A percentile compares a stretch with the other conserved stretches of the same genome.
phyloP scores from a whole-genome alignment of 495 filamentous ascomycete species.

The Penicillium paradoxum region DNA sequence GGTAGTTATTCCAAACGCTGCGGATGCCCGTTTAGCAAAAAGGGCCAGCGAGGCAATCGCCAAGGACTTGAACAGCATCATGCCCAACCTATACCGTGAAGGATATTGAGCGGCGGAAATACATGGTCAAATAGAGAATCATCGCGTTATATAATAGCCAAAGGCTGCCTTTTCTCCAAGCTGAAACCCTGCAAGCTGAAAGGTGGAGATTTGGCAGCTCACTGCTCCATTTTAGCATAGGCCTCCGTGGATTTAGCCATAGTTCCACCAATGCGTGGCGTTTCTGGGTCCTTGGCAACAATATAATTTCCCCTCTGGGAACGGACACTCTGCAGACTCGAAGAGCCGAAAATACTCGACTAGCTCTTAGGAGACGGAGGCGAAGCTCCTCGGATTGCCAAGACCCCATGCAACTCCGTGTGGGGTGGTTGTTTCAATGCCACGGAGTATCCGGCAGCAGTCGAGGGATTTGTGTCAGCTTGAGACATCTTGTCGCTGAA shows the following conservation, averaged over 20 bases:
- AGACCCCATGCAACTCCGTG: constrained; percentile 12
- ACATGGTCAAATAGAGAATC: background rate
- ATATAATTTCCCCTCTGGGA: background rate
- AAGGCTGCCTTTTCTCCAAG: background rate
- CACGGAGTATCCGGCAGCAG: background rate
- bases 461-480: background rate
- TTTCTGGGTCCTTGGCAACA: background rate
- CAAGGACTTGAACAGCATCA: constrained; percentile 20
- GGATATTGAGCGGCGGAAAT: background rate
- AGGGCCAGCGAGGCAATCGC: constrained; percentile 19
- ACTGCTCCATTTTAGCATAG: constrained; percentile 3
- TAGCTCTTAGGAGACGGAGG: background rate
- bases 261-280: constrained; percentile 15
- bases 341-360: too few relatives aligned
- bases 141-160: background rate
- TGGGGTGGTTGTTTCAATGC: constrained; percentile 14
- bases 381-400: constrained; percentile 3
- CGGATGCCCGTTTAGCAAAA: constrained; percentile 19
- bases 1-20: constrained; percentile 32
- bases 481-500: background rate
- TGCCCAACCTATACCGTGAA: background rate
- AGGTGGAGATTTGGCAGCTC: constrained; percentile 11
- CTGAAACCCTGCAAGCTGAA: constrained; percentile 9
- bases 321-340: background rate
- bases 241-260: background rate